phyloP scores from a whole-genome alignment of 352 stramenopile genomes.

The Halophytophthora polymorphica region DNA sequence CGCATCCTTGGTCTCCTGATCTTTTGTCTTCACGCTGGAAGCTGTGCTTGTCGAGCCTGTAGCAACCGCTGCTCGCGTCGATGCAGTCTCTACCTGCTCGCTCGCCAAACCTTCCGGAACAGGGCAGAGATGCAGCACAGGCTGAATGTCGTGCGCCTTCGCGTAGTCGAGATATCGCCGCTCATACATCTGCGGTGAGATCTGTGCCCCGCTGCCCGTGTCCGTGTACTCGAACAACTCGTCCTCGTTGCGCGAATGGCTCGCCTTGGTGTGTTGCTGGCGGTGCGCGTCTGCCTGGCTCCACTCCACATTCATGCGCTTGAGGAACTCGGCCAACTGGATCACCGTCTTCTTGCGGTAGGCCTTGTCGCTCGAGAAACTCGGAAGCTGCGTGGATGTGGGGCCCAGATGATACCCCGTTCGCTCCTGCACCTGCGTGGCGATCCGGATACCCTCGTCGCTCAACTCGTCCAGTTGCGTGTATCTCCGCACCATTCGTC shows the following conservation, averaged over 20 bases:
- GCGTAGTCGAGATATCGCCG: constrained; percentile 47
- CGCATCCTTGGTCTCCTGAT: background rate
- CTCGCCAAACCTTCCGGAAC: background rate
- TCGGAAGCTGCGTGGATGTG: constrained; percentile 20
- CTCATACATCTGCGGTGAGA: constrained; percentile 38
- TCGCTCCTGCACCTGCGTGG: constrained; percentile 35
- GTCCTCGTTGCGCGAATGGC: constrained; percentile 24
- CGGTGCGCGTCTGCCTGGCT: constrained; percentile 37
- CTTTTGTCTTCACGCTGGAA: background rate
- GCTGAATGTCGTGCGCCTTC: constrained; percentile 24
- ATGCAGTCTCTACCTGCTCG: background rate
- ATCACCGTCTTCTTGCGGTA: constrained; percentile 46
- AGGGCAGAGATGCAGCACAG: constrained; percentile 34
- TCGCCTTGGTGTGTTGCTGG: constrained; percentile 31
- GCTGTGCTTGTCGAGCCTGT: background rate
- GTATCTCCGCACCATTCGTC: constrained; percentile 42
- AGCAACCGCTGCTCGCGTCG: background rate
- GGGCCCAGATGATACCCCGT: constrained; percentile 52
- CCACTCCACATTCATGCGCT: constrained; percentile 57
- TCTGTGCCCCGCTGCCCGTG: constrained; percentile 27
- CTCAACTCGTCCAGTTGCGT: constrained; percentile 32
- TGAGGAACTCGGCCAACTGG: constrained; percentile 32
- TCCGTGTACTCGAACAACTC: constrained; percentile 59
- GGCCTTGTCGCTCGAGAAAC: constrained; percentile 33
- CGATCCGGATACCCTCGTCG: constrained; percentile 39